phyloP scores from a whole-genome alignment of 1,139 yeast genomes.

The Kluyveromyces sp. region DNA sequence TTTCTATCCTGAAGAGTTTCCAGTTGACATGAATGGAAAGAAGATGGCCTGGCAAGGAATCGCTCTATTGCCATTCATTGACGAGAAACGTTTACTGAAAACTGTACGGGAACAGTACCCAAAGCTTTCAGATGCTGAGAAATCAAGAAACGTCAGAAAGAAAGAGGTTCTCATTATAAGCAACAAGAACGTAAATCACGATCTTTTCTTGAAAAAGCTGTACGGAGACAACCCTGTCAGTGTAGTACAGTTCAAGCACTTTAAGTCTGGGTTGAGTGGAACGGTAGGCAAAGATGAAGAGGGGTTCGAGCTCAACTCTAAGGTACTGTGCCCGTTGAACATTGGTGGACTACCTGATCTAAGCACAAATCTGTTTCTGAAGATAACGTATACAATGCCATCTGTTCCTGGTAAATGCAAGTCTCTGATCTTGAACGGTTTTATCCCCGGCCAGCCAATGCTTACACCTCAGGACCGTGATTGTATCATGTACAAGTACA shows the following conservation, averaged over 20 bases:
- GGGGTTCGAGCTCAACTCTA: constrained; percentile 42
- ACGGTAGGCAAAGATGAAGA: constrained; percentile 39
- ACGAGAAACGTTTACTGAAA: constrained; percentile 61
- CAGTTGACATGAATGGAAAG: constrained; percentile 92
- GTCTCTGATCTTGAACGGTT: constrained; percentile 81
- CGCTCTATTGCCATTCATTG: constrained; percentile 84
- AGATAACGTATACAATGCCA: constrained; percentile 55
- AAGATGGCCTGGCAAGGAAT: constrained; percentile 95
- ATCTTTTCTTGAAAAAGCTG: constrained; percentile 25
- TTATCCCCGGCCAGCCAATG: constrained; percentile 52
- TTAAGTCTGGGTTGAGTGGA: constrained; percentile 63
- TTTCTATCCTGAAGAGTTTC: constrained; percentile 83
- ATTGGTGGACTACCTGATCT: constrained; percentile 49
- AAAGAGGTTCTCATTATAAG: constrained; percentile 57
- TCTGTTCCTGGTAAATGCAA: constrained; percentile 47
- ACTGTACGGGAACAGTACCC: constrained; percentile 64
- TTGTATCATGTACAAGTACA: constrained; percentile 41
- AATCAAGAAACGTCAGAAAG: constrained; percentile 59
- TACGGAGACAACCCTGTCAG: constrained; percentile 32
- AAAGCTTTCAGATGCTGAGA: constrained; percentile 61
- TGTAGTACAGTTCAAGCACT: constrained; percentile 39
- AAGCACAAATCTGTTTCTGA: constrained; percentile 48
- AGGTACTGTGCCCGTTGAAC: constrained; percentile 53
- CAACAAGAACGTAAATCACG: constrained; percentile 40
- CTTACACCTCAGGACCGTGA: constrained; percentile 66